Base-by-base conservation (phyloP, 331 rosid species). In the Acacia pycnantha region DNA sequence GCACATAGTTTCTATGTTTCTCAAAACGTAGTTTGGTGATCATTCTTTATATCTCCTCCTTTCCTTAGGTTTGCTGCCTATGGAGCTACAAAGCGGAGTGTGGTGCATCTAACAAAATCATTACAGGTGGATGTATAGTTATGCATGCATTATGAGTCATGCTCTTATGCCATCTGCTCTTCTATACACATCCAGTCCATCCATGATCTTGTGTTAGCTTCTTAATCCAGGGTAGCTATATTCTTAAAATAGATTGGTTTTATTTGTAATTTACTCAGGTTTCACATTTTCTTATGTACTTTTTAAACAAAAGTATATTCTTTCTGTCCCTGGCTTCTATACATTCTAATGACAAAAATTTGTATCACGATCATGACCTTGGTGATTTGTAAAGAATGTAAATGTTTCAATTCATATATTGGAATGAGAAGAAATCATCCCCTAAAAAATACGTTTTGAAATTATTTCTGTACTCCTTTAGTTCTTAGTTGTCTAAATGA, bases 21-120 rank as follows among this genome's bases (percentile, higher is more conserved):
- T 71, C 10, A 12, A 12, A 47, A 13, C 13, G 12, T 65, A 31
- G 47, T 68, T 47, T 69, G 16, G 40, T 77, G 70, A 31, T 44
- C 41, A 66, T 54, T 82, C 65, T 53, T 56, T 64, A 50, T 77
- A 83, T 84, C 73, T 77, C 2, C 66, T 62, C 33, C 31, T 77
- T 79, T 68, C 74, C 74, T 40, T 83, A 95, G 98, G 87, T 95
- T 95, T 93, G 98, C 98, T 82, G 98, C 98, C 41, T 95, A 95
- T 67, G 98, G 98, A 84, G 98, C 98, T 83, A 95, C 98, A 81
- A 95, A 95, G 86, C 92, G 98, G 84, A 95, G 98, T 54, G 98
- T 88, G 79, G 98, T 95, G 82, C 98, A 95, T 90, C 88, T 95
- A 83, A 93, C 98, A 56, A 95, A 95, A 83, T 93, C 98, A 24